Evolutionary conservation across 345 rosid genomes (phyloP), one percentile per base, ranked within the genome.

Genomic region (Populus davidiana): DNA sequence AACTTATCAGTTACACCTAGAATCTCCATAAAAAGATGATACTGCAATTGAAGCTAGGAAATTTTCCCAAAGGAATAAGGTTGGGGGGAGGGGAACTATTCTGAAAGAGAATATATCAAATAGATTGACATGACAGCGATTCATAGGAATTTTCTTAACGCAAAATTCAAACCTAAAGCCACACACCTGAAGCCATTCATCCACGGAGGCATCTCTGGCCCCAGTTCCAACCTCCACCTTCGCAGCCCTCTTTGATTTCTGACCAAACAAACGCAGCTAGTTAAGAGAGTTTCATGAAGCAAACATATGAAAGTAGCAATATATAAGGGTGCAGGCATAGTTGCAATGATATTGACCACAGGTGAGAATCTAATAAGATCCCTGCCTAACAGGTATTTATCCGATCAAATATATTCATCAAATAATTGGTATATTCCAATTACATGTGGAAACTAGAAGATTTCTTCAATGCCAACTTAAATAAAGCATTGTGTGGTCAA

Each of bases 151-250:
- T 35, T 54, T 50, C 23, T 61, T 25, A 49, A 71, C 50, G 54
- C 35, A 25, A 49, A 62, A 10, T 56, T 43, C 54, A 67, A 71
- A 66, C 9, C 4, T 4, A 78, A 72, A 71, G 36, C 25, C 43
- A 77, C 81, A 72, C 7, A 91, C 99, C 98, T 96, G 87, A 66
- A 96, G 96, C 99, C 99, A 96, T 79, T 96, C 99, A 75, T 96
- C 97, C 88, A 84, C 79, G 1, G 94, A 90, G 56, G 87, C 89
- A 87, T 93, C 96, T 29, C 85, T 87, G 62, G 86, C 72, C 54
- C 86, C 81, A 4, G 97, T 92, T 81, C 98, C 98, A 65, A 91
- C 93, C 89, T 92, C 98, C 80, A 93, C 97, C 87, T 92, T 93
- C 4, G 94, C 84, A 10, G 89, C 80, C 85, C 86, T 87, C 89